phyloP scores from a whole-genome alignment of 345 rosid species.

The Pugionium dolabratum region DNA sequence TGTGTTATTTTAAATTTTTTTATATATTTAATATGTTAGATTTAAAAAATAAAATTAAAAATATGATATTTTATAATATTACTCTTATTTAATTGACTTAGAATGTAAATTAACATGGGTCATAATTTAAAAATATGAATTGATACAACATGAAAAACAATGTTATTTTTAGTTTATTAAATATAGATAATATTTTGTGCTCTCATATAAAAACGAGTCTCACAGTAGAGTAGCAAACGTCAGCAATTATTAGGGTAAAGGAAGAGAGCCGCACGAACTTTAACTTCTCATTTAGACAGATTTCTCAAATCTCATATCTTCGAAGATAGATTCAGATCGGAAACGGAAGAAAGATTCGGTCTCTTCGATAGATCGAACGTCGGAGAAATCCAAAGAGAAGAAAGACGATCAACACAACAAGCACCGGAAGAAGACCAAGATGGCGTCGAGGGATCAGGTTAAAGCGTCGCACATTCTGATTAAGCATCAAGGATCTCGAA shows the following conservation, averaged over 20 bases:
- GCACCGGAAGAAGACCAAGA: slow-evolving; percentile 49
- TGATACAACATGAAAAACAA: no score
- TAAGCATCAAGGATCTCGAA: slow-evolving; percentile 90
- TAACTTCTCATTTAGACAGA: neutral
- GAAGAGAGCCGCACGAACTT: slow-evolving; percentile 31
- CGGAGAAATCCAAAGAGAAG: slow-evolving; percentile 29
- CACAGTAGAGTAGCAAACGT: neutral
- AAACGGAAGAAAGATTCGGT: slow-evolving; percentile 52
- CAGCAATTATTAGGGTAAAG: slow-evolving; percentile 22
- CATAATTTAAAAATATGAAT: no score
- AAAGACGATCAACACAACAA: slow-evolving; percentile 30
- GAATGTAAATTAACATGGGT: no score
- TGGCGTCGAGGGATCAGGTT: slow-evolving; percentile 52
- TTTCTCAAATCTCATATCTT: neutral
- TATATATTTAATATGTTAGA: no score
- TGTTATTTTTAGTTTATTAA: no score
- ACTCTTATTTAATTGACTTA: no score
- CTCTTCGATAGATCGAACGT: slow-evolving; percentile 49
- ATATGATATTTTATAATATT: no score
- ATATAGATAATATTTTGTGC: neutral
- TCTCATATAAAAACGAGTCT: neutral
- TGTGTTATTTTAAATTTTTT: no score
- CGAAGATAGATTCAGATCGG: slow-evolving; percentile 63
- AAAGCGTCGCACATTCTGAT: slow-evolving; percentile 90
- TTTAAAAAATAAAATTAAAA: no score